Conservation (phyloP, 306 rosid genomes). For the Casuarina equisetifolia region DNA sequence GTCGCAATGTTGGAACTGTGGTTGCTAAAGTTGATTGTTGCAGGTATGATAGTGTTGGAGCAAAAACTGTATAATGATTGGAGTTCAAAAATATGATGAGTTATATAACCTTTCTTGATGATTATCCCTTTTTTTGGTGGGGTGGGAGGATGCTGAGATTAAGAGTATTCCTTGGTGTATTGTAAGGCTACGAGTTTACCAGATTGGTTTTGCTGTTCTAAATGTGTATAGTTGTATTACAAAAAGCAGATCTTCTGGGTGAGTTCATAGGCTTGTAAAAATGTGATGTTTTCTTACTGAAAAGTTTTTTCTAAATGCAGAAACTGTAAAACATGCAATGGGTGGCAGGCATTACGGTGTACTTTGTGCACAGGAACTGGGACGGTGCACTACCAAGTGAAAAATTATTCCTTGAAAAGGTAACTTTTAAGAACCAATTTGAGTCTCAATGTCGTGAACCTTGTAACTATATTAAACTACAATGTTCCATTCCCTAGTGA, state of each 20-base stretch:
- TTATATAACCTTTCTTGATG: too few species aligned
- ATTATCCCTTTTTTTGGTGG: neutral
- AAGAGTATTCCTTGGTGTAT: neutral
- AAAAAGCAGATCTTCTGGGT: neutral
- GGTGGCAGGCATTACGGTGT: conserved; percentile 94
- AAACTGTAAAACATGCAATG: conserved; percentile 79
- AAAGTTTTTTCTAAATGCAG: conserved; percentile 44
- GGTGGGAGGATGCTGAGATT: neutral
- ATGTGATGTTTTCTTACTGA: conserved; percentile 31
- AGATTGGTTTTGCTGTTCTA: neutral
- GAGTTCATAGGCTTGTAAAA: conserved; percentile 14
- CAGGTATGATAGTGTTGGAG: neutral
- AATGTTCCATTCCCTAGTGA: conserved; percentile 13
- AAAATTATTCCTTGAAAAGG: conserved; percentile 68
- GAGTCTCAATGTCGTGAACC: conserved; percentile 14
- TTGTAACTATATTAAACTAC: conserved; percentile 15
- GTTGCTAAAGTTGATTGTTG: neutral
- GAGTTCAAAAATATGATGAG: neutral
- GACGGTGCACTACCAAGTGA: conserved; percentile 90
- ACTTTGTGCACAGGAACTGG: conserved; percentile 91
- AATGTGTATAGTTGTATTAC: neutral
- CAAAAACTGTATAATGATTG: neutral
- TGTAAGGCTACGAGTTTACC: neutral
- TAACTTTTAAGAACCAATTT: conserved; percentile 27
- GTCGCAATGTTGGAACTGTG: neutral